A percentile compares a stretch with the other conserved stretches of the same genome.
Conservation (phyloP, 768 basidiomycete genomes). For the Fomitopsis pulvina region DNA sequence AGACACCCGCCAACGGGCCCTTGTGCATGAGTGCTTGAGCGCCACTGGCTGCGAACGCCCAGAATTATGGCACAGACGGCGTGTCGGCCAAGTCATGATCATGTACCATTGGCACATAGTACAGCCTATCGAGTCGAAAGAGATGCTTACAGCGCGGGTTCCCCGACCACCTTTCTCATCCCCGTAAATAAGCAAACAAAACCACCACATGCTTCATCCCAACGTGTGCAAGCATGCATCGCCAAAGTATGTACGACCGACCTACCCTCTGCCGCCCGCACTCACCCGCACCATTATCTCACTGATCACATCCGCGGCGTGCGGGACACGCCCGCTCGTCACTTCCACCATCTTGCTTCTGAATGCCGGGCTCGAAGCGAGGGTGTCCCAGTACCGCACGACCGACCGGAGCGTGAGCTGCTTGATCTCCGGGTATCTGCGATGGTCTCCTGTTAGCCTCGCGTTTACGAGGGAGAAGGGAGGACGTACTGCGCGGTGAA, state of each 20-base stretch:
- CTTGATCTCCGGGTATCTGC: slow-evolving; percentile 10
- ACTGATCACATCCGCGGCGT: slow-evolving; percentile 1
- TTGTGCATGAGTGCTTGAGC: no score
- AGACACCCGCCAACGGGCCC: no score
- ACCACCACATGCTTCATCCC: no score
- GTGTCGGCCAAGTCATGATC: no score
- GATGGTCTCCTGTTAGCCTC: background rate
- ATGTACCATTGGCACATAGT: no score
- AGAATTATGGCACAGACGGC: no score
- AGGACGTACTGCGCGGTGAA: slow-evolving; percentile 8
- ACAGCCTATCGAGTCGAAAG: no score
- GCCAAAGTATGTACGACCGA: background rate
- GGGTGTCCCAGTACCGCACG: slow-evolving; percentile 9
- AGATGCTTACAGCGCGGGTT: no score
- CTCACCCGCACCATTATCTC: slow-evolving; percentile 3
- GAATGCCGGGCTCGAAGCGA: slow-evolving; percentile 4
- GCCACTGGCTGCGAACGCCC: no score
- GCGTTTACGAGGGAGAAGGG: background rate
- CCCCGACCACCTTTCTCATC: no score
- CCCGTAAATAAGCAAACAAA: no score
- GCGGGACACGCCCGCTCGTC: slow-evolving; percentile 1
- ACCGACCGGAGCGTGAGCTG: slow-evolving; percentile 8
- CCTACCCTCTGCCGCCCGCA: background rate
- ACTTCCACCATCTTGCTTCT: slow-evolving; percentile 8
- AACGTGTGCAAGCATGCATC: no score